Percentiles rank a stretch among this genome's conserved stretches.
These are phyloP conservation scores for Penicillium coffeae DNA, from an alignment of 495 filamentous ascomycete genomes.

Conservation along the genomic window DNA sequence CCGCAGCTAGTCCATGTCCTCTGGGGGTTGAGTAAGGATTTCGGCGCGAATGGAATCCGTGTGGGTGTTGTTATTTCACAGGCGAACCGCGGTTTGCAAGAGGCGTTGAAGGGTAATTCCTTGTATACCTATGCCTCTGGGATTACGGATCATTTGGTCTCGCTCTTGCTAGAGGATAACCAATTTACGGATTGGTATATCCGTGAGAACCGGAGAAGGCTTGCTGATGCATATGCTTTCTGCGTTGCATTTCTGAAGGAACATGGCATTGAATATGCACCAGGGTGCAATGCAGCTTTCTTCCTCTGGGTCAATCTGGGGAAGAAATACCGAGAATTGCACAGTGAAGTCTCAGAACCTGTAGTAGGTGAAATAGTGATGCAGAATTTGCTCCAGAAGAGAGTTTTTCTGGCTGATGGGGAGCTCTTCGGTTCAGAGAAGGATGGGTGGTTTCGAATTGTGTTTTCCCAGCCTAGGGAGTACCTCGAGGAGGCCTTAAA, in stretches of 20 bases:
- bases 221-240: constrained; percentile 35
- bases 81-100: constrained; percentile 35
- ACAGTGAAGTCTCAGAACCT: constrained; percentile 19
- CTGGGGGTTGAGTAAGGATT: constrained; percentile 57
- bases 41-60: constrained; percentile 53
- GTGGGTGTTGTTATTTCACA: constrained; percentile 52
- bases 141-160: constrained; percentile 40
- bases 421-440: constrained; percentile 39
- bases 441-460: constrained; percentile 50
- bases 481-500: constrained; percentile 39
- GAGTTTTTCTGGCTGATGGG: constrained; percentile 44
- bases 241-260: constrained; percentile 32
- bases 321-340: constrained; percentile 28
- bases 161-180: constrained; percentile 44
- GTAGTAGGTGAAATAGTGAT: constrained; percentile 25
- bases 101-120: constrained; percentile 32
- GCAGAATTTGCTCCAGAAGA: constrained; percentile 32
- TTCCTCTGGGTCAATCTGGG: constrained; percentile 60
- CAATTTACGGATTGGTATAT: constrained; percentile 46
- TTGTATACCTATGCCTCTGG: constrained; percentile 47
- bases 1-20: constrained; percentile 52
- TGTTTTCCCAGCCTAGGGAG: constrained; percentile 41
- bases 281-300: constrained; percentile 47
- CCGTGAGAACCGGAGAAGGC: constrained; percentile 29
- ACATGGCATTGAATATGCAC: constrained; percentile 38